Percentiles rank a stretch among this genome's conserved stretches.
phyloP scores from a whole-genome alignment of 2,329 filamentous ascomycete species.

The Tolypocladium pustulatum region DNA sequence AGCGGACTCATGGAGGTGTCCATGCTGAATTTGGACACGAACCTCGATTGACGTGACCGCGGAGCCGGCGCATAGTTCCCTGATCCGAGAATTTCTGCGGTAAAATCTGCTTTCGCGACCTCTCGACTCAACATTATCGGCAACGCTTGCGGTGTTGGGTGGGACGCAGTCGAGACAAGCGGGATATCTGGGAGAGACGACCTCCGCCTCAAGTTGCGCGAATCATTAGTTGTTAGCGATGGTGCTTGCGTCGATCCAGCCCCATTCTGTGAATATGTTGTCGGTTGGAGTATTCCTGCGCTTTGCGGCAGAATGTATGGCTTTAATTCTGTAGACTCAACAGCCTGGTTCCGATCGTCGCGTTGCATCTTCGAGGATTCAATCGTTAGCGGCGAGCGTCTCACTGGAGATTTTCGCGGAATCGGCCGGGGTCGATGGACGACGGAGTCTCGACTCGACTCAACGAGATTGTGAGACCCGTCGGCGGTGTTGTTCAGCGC shows the following conservation, averaged over 20 bases:
- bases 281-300: not conserved
- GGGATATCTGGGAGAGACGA: not conserved
- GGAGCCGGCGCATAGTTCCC: not conserved
- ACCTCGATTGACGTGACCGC: not conserved
- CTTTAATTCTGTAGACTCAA: not conserved
- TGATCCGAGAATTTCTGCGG: not conserved
- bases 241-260: not conserved
- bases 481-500: constrained; percentile 20
- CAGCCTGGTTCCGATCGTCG: not conserved
- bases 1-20: constrained; percentile 11
- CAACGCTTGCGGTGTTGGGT: not conserved
- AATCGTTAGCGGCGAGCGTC: not conserved
- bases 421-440: constrained; percentile 47
- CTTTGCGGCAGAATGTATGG: not conserved
- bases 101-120: not conserved
- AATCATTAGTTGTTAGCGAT: not conserved
- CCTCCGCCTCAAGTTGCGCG: not conserved
- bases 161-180: not conserved
- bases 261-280: not conserved
- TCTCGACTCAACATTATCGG: not conserved
- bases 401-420: constrained; percentile 28
- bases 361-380: not conserved
- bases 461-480: not conserved
- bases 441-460: constrained; percentile 23
- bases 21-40: constrained; percentile 20